Conservation (phyloP, 192 early-diverging fungal species). For the Coemansia sp. region DNA sequence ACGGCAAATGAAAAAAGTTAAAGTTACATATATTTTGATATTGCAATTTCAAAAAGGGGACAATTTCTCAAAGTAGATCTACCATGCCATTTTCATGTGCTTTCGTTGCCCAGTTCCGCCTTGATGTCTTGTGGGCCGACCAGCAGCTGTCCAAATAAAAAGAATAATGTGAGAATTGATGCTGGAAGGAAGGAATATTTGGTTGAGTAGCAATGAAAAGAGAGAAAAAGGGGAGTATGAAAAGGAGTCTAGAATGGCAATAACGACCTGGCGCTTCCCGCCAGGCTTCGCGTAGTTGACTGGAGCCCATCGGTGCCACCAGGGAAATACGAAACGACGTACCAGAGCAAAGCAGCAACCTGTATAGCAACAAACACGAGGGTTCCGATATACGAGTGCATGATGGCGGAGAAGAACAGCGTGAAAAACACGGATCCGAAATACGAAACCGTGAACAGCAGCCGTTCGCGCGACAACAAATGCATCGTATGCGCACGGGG, state of each 20-base stretch:
- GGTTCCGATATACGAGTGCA: slow-evolving; percentile 77
- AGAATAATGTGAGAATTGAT: not conserved
- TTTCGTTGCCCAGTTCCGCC: too few relatives aligned
- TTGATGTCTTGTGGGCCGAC: not conserved
- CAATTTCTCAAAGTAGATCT: too few relatives aligned
- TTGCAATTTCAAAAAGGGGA: too few relatives aligned
- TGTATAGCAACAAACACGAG: slow-evolving; percentile 79
- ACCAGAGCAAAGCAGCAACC: slow-evolving; percentile 80
- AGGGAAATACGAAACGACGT: slow-evolving; percentile 80
- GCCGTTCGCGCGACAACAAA: slow-evolving; percentile 72
- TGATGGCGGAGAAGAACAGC: slow-evolving; percentile 72
- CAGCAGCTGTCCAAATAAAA: too few relatives aligned
- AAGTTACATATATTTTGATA: too few relatives aligned
- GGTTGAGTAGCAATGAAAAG: not conserved
- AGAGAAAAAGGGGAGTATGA: too few relatives aligned
- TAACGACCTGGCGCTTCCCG: slow-evolving; percentile 42
- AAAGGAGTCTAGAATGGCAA: slow-evolving; percentile 31
- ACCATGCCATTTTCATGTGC: too few relatives aligned
- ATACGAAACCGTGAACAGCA: slow-evolving; percentile 80
- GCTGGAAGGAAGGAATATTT: not conserved
- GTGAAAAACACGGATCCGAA: slow-evolving; percentile 81
- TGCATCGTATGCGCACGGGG: slow-evolving; percentile 79
- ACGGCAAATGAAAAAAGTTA: too few relatives aligned
- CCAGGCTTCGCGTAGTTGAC: slow-evolving; percentile 55
- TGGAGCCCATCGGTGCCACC: slow-evolving; percentile 65